Evolutionary conservation across 305 asterid species (phyloP), one percentile per base, ranked within the genome.

Genomic region (Rubia balearica): DNA sequence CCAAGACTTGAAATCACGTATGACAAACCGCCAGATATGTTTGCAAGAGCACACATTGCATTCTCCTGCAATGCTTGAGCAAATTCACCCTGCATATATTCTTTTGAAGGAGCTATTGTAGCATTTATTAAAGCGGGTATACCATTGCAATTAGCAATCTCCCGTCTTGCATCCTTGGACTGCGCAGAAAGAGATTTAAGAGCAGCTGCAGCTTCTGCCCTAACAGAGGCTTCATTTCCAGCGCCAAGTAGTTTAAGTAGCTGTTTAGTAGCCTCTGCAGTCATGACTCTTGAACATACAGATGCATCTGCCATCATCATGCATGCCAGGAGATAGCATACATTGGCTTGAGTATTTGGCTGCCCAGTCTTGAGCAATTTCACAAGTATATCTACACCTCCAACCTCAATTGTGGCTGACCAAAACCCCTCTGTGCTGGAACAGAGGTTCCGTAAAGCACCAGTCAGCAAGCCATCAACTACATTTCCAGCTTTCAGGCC

Each of bases 51-150:
- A 59, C 97, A 95, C 99, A 95, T 95, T 6, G 99, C 98, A 71
- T 92, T 88, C 92, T 92, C 99, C 84, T 95, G 99, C 90, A 95
- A 85, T 73, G 98, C 98, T 85, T 95, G 99, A 71, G 99, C 99
- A 69, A 85, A 85, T 81, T 95, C 99, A 30, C 99, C 98, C 83
- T 95, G 97, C 99, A 95, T 95, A 83, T 90, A 95, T 79, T 95
- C 99, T 78, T 95, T 95, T 59, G 99, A 95, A 82, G 99, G 99
- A 68, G 99, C 99, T 78, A 95, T 95, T 64, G 99, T 95, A 65
- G 97, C 99, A 84, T 95, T 95, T 74, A 95, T 95, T 68, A 95
- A 79, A 77, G 88, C 87, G 74, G 98, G 97, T 74, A 95, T 95
- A 78, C 99, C 99, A 66, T 85, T 95, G 76, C 82, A 88, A 81